Conservation (phyloP, 2,329 filamentous ascomycete genomes). For the Mycogone perniciosa region DNA sequence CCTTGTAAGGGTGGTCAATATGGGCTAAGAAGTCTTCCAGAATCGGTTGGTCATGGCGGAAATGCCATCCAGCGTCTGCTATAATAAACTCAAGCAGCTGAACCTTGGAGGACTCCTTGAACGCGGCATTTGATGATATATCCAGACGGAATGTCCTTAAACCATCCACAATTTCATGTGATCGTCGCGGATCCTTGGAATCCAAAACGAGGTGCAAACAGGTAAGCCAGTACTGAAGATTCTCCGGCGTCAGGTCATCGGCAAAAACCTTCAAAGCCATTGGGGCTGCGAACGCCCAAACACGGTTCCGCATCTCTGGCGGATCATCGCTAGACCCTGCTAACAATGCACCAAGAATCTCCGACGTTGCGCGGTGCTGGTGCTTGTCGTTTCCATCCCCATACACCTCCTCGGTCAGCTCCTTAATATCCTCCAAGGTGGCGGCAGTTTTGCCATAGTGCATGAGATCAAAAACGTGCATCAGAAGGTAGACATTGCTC, state of each 20-base stretch:
- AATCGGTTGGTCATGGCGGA: slow-evolving; percentile 82
- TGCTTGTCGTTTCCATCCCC: slow-evolving; percentile 95
- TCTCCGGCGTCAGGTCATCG: slow-evolving; percentile 92
- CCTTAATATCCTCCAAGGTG: slow-evolving; percentile 82
- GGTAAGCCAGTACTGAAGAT: slow-evolving; percentile 88
- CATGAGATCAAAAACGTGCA: slow-evolving; percentile 86
- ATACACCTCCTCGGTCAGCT: slow-evolving; percentile 69
- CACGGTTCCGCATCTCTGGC: slow-evolving; percentile 62
- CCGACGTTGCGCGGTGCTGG: slow-evolving; percentile 89
- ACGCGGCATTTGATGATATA: slow-evolving; percentile 91
- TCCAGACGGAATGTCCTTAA: slow-evolving; percentile 83
- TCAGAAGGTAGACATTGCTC: slow-evolving; percentile 77
- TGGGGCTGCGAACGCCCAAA: slow-evolving; percentile 88
- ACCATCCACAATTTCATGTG: slow-evolving; percentile 77
- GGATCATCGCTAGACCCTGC: slow-evolving; percentile 74
- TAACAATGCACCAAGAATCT: slow-evolving; percentile 83
- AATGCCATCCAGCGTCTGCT: slow-evolving; percentile 90
- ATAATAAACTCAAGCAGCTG: slow-evolving; percentile 84
- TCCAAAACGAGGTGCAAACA: slow-evolving; percentile 87
- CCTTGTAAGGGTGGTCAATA: slow-evolving; percentile 96
- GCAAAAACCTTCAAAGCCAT: slow-evolving; percentile 79
- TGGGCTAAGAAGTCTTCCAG: slow-evolving; percentile 83
- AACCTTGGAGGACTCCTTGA: slow-evolving; percentile 97
- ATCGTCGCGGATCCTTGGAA: slow-evolving; percentile 80
- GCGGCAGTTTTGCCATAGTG: slow-evolving; percentile 69